Percentiles rank a stretch among this genome's conserved stretches.
Evolutionary conservation across 371 early-diverging fungal species (phyloP).

Genomic region (Choanephora cucurbitarum): DNA sequence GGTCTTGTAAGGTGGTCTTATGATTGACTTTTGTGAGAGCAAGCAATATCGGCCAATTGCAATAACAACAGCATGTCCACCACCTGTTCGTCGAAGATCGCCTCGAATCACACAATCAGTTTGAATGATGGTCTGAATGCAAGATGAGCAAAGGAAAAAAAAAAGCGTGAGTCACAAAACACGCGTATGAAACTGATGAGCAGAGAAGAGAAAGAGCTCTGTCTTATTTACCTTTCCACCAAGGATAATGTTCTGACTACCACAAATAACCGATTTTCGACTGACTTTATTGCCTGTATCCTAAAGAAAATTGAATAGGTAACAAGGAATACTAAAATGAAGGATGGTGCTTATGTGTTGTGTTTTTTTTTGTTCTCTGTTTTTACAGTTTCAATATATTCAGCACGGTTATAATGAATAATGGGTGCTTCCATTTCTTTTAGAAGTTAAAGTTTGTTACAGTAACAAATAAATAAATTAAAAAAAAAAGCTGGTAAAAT

Average conservation of each 20-base stretch:
- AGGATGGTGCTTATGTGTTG: neutral
- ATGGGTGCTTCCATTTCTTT: conserved; percentile 70
- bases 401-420: conserved; percentile 64
- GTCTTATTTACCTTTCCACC: conserved; percentile 86
- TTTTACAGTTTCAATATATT: conserved; percentile 86
- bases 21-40: conserved; percentile 72
- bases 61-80: conserved; percentile 83
- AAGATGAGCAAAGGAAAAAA: neutral
- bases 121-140: conserved; percentile 85
- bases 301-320: conserved; percentile 30
- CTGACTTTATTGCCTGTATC: conserved; percentile 96
- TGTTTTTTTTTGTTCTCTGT: no score
- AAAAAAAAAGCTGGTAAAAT: conserved; percentile 9
- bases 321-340: neutral
- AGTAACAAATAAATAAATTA: neutral
- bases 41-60: conserved; percentile 91
- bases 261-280: conserved; percentile 87
- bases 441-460: neutral
- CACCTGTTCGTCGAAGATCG: conserved; percentile 88
- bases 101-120: conserved; percentile 90
- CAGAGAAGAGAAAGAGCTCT: no score
- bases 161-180: no score
- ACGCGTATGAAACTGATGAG: no score
- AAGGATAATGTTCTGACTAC: conserved; percentile 93
- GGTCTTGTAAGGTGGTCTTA: conserved; percentile 94